A percentile compares a stretch with the other conserved stretches of the same genome.
phyloP scores from a whole-genome alignment of 768 basidiomycete genomes.

The Baorangia bicolor region DNA sequence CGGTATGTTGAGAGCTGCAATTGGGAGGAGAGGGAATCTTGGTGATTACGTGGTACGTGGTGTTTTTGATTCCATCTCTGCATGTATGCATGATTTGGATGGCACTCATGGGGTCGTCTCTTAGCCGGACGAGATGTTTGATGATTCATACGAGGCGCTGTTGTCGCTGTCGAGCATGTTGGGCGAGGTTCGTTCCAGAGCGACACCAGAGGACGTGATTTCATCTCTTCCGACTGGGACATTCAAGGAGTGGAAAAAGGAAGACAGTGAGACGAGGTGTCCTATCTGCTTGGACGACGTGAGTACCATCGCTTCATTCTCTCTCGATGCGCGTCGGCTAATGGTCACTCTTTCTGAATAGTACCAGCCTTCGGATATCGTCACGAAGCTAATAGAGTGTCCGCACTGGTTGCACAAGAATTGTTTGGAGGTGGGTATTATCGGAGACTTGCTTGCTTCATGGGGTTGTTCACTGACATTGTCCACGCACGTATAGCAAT shows the following conservation, averaged over 20 bases:
- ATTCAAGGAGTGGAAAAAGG: conserved; percentile 67
- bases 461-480: conserved; percentile 1
- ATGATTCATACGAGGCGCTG: conserved; percentile 71
- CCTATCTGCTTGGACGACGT: conserved; percentile 87
- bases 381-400: conserved; percentile 68
- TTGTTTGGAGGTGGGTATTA: conserved; percentile 62
- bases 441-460: not conserved
- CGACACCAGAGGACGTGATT: conserved; percentile 62
- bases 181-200: conserved; percentile 67
- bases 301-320: conserved; percentile 27
- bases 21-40: conserved; percentile 25
- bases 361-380: conserved; percentile 62
- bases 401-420: conserved; percentile 78
- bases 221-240: conserved; percentile 54
- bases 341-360: conserved; percentile 28
- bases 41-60: conserved; percentile 57
- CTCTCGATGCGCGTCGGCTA: not conserved
- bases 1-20: conserved; percentile 22
- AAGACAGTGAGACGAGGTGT: conserved; percentile 70
- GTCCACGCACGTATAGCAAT: conserved; percentile 51
- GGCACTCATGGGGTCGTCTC: conserved; percentile 6
- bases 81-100: not conserved
- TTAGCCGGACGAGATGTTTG: conserved; percentile 76
- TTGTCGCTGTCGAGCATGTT: conserved; percentile 56
- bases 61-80: not conserved